Percentiles rank a stretch among this genome's conserved stretches.
These are phyloP conservation scores for Combretum micranthum DNA, from an alignment of 345 rosid species.

Conservation along the genomic window DNA sequence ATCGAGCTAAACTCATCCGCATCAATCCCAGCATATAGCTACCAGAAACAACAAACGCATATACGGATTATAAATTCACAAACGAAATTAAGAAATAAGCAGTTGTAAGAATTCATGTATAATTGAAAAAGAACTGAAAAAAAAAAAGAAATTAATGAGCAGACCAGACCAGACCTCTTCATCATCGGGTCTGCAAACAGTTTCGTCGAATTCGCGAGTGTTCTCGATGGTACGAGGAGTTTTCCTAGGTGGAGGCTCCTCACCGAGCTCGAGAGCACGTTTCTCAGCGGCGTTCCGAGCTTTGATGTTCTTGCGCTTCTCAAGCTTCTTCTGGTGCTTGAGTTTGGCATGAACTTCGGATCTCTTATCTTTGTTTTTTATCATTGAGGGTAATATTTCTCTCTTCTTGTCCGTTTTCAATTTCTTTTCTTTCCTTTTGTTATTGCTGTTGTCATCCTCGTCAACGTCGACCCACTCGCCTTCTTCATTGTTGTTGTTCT, in stretches of 20 bases:
- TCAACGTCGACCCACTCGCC: slow-evolving; percentile 23
- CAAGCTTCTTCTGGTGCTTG: slow-evolving; percentile 74
- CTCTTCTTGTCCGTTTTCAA: slow-evolving; percentile 27
- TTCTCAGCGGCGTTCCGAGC: slow-evolving; percentile 76
- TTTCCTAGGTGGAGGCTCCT: slow-evolving; percentile 74
- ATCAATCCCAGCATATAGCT: slow-evolving; percentile 78
- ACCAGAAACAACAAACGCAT: not conserved
- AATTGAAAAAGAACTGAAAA: not conserved
- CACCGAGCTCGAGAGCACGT: slow-evolving; percentile 83
- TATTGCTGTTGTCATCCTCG: slow-evolving; percentile 1
- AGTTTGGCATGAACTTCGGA: slow-evolving; percentile 69
- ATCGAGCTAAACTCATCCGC: slow-evolving; percentile 79
- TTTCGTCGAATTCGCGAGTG: slow-evolving; percentile 83
- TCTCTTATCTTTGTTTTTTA: slow-evolving; percentile 92
- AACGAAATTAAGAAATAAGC: not conserved
- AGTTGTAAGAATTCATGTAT: no score
- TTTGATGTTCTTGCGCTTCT: slow-evolving; percentile 76
- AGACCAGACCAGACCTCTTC: slow-evolving; percentile 72
- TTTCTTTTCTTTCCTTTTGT: slow-evolving; percentile 12
- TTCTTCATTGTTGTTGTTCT: slow-evolving; percentile 7
- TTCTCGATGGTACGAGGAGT: slow-evolving; percentile 87
- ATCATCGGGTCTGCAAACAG: slow-evolving; percentile 84
- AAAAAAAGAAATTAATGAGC: not conserved
- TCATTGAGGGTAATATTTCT: slow-evolving; percentile 76
- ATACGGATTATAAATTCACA: not conserved